A percentile compares a stretch with the other conserved stretches of the same genome.
Conservation (phyloP, 2,329 filamentous ascomycete genomes). For the Microthyrium microscopicum region DNA sequence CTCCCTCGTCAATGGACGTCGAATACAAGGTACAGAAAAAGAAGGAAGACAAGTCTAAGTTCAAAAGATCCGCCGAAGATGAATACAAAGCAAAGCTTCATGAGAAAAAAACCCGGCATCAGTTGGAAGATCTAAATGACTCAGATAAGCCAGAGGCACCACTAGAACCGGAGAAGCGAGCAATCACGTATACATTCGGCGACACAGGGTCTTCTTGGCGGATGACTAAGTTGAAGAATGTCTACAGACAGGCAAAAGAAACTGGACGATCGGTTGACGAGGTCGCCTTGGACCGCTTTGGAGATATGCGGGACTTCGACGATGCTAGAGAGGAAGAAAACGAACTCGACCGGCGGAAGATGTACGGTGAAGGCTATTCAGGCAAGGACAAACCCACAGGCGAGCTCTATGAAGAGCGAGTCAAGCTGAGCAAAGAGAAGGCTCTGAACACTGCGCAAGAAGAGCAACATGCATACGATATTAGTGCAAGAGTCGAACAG, state of each 20-base stretch:
- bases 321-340: conserved; percentile 82
- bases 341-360: conserved; percentile 68
- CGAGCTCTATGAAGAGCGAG: conserved; percentile 66
- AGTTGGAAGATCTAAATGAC: conserved; percentile 45
- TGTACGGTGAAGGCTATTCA: conserved; percentile 73
- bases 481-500: conserved; percentile 30
- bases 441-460: conserved; percentile 25
- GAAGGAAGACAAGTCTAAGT: conserved; percentile 24
- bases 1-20: conserved; percentile 62
- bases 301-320: conserved; percentile 69
- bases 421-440: conserved; percentile 30
- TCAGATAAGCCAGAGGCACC: conserved; percentile 28
- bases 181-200: conserved; percentile 72
- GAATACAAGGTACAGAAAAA: conserved; percentile 62
- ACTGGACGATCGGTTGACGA: conserved; percentile 59
- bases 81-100: conserved; percentile 59
- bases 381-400: conserved; percentile 77
- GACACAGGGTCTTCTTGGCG: conserved; percentile 85
- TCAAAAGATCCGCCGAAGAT: conserved; percentile 30
- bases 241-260: conserved; percentile 66
- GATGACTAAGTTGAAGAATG: conserved; percentile 82
- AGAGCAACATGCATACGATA: conserved; percentile 40
- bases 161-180: conserved; percentile 34
- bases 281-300: conserved; percentile 67
- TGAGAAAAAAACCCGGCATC: conserved; percentile 62